These are phyloP conservation scores for Choanephora cucurbitarum DNA, from an alignment of 371 early-diverging fungal species.

Conservation along the genomic window DNA sequence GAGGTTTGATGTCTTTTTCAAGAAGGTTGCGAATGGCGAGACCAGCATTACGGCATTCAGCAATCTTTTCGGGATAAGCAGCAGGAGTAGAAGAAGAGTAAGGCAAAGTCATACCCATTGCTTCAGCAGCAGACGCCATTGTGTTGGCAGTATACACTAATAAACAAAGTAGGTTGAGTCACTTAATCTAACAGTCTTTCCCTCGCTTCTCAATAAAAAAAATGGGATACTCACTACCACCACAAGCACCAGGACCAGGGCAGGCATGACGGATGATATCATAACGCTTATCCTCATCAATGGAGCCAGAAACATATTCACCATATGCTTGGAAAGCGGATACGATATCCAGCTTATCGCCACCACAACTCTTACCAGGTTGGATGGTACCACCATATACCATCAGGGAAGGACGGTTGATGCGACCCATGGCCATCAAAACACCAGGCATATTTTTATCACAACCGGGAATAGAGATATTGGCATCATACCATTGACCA, in stretches of 20 bases:
- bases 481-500: slow-evolving; percentile 56
- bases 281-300: slow-evolving; percentile 80
- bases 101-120: slow-evolving; percentile 95
- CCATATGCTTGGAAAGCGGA: slow-evolving; percentile 97
- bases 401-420: slow-evolving; percentile 95
- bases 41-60: slow-evolving; percentile 88
- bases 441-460: slow-evolving; percentile 99
- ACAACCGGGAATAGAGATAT: slow-evolving; percentile 62
- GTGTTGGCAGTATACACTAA: slow-evolving; percentile 97
- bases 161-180: neutral
- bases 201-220: too few relatives aligned
- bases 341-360: slow-evolving; percentile 83
- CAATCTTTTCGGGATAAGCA: slow-evolving; percentile 77
- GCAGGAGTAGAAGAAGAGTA: slow-evolving; percentile 94
- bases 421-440: slow-evolving; percentile 93
- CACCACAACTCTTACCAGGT: slow-evolving; percentile 70
- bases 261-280: slow-evolving; percentile 91
- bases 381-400: slow-evolving; percentile 93
- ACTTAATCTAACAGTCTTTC: too few relatives aligned
- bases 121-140: slow-evolving; percentile 95
- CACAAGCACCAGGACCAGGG: slow-evolving; percentile 97
- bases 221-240: slow-evolving; percentile 65
- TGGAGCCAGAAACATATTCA: slow-evolving; percentile 85
- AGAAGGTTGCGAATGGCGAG: slow-evolving; percentile 82
- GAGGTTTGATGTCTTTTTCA: slow-evolving; percentile 88